Evolutionary conservation across 169 alveolate genomes (phyloP).

Genomic region (Plasmodium malariae): DNA sequence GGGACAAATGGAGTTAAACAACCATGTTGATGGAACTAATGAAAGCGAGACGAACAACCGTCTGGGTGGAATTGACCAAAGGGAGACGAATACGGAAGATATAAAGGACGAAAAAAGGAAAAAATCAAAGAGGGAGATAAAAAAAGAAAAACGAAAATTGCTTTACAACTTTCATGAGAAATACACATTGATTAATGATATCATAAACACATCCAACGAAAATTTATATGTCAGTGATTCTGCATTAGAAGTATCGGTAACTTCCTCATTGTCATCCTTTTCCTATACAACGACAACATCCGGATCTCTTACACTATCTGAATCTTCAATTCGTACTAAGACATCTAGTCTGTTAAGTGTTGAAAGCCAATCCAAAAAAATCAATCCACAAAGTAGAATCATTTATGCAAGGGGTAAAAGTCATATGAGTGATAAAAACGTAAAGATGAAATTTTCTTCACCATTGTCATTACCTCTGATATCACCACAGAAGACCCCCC

Average conservation of each 20-base stretch:
- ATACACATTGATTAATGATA: constrained; percentile 4
- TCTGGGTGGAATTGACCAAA: background rate
- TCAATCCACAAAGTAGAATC: too few species aligned
- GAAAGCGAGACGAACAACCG: background rate
- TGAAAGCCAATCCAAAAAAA: background rate
- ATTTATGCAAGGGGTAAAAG: too few species aligned
- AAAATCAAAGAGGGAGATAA: background rate
- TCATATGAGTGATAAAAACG: background rate
- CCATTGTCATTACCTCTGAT: background rate
- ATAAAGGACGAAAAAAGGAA: background rate
- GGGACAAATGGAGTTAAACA: too few species aligned
- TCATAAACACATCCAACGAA: background rate
- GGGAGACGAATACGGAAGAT: background rate
- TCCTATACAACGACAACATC: background rate
- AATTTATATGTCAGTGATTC: too few species aligned
- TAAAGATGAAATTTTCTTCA: background rate
- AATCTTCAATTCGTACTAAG: too few species aligned
- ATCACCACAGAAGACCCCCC: too few species aligned
- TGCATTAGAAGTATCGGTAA: too few species aligned
- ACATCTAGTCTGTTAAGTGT: background rate
- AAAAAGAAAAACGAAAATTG: constrained; percentile 9
- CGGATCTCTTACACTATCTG: too few species aligned
- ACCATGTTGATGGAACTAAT: too few species aligned
- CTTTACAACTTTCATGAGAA: constrained; percentile 22
- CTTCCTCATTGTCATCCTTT: background rate